Percentiles rank a stretch among this genome's conserved stretches.
These are phyloP conservation scores for Vaccinium corymbosum DNA, from an alignment of 148 eudicot species.

Conservation along the genomic window DNA sequence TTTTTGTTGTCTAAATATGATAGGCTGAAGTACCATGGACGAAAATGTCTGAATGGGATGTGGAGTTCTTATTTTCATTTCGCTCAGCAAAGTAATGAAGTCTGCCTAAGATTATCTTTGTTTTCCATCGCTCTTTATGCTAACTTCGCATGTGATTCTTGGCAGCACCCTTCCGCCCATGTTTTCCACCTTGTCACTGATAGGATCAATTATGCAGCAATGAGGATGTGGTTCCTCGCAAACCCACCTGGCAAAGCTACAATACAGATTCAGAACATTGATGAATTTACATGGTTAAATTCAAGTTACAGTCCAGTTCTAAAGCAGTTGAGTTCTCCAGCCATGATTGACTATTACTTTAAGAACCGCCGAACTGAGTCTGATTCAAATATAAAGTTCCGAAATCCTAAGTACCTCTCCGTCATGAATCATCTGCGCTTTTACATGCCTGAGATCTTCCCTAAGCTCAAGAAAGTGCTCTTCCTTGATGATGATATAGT, in stretches of 20 bases:
- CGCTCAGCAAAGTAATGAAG: neutral
- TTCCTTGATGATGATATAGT: conserved; percentile 88
- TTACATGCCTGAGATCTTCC: conserved; percentile 87
- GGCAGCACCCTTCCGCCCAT: conserved; percentile 74
- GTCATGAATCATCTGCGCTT: conserved; percentile 89
- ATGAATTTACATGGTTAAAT: conserved; percentile 86
- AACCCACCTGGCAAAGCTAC: conserved; percentile 69
- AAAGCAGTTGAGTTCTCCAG: conserved; percentile 66
- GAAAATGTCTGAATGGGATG: neutral
- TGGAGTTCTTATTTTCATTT: neutral
- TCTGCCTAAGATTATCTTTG: neutral
- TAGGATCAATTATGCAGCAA: conserved; percentile 86
- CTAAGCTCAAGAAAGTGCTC: conserved; percentile 72
- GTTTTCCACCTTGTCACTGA: conserved; percentile 88
- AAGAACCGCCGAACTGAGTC: conserved; percentile 58
- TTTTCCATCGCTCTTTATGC: neutral
- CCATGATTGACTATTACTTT: conserved; percentile 85
- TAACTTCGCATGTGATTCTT: neutral
- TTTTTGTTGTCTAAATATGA: neutral
- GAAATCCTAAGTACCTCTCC: conserved; percentile 84
- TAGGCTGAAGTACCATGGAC: neutral
- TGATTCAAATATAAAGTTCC: conserved; percentile 70
- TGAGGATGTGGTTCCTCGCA: conserved; percentile 90
- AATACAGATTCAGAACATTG: conserved; percentile 69
- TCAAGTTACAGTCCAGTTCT: conserved; percentile 86